These are phyloP conservation scores for Ogataea saltuana DNA, from an alignment of 805 yeast species.

Conservation along the genomic window DNA sequence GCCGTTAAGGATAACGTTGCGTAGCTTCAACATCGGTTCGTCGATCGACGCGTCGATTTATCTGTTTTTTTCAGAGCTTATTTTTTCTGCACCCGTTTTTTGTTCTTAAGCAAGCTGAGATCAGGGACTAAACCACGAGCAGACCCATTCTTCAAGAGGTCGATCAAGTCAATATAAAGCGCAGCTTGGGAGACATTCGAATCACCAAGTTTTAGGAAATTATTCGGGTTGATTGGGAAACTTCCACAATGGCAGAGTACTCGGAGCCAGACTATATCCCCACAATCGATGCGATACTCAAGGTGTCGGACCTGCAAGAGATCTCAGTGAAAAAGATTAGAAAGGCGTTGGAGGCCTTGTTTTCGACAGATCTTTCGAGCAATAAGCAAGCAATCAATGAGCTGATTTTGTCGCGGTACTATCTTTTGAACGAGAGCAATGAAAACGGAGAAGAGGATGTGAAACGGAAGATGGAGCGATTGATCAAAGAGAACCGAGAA, in stretches of 20 bases:
- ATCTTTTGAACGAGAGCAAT: slow-evolving; percentile 42
- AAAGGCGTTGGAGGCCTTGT: slow-evolving; percentile 69
- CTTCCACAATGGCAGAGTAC: slow-evolving; percentile 10
- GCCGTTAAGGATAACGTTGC: background rate
- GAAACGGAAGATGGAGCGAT: slow-evolving; percentile 35
- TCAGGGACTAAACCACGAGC: too few relatives aligned
- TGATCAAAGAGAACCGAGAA: slow-evolving; percentile 49
- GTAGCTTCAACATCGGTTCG: too few relatives aligned
- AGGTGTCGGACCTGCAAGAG: slow-evolving; percentile 67
- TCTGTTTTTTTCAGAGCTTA: background rate
- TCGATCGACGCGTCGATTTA: slow-evolving; percentile 3
- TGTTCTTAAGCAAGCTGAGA: background rate
- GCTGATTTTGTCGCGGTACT: slow-evolving; percentile 58
- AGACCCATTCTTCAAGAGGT: too few relatives aligned
- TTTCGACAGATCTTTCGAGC: slow-evolving; percentile 50
- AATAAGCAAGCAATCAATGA: slow-evolving; percentile 60
- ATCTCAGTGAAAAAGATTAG: slow-evolving; percentile 73
- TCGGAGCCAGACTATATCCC: slow-evolving; percentile 46
- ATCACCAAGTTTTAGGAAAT: too few relatives aligned
- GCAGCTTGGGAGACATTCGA: too few relatives aligned
- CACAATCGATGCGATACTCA: slow-evolving; percentile 70
- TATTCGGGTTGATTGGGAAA: too few relatives aligned
- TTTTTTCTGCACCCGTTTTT: background rate
- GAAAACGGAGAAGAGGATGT: slow-evolving; percentile 17
- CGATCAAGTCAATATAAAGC: too few relatives aligned